Base-by-base conservation (phyloP, 163 green algal species). In the Coccomyxa subellipsoidea region DNA sequence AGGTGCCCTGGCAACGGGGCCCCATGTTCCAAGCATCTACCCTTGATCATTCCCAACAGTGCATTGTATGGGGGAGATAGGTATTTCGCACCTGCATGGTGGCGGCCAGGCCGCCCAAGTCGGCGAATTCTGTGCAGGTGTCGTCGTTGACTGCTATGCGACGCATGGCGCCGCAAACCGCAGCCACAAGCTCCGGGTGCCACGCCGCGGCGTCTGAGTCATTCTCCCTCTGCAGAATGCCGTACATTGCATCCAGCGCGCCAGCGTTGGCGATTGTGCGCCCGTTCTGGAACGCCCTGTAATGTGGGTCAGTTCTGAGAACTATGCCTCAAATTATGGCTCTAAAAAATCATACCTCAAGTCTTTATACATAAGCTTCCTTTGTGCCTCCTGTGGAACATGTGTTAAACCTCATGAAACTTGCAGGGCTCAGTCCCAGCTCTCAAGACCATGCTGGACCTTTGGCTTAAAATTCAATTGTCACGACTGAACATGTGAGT, bases 141-240 rank as follows among this genome's bases (percentile, higher is more conserved):
- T 97, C 93, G 40, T 98, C 94, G 53, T 97, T 98, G 27, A 89
- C 94, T 12, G 92, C 92, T 34, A 94, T 79, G 72, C 77, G 38
- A 69, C 87, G 84, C 37, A 93, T 69, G 25, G 89, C 85, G 7
- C 25, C 82, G n/a, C 72, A 82, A 72, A 92, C 78, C 59, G 89
- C 86, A 0, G 82, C 81, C 3, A 77, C 66, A 54, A 78, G 40
- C 39, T 54, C n/a, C 7, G 84, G 54, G 37, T 40, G 18, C 35
- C n/a, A 10, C 38, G 38, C 4, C 25, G 37, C 15, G 31, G n/a
- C 82, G 0, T 5, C 59, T 69, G 37, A 59, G 78, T 29, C 35
- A 34, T 59, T 59, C 38, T 80, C 81, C 31, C 84, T 54, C 35
- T 82, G 80, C 82, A 95, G 81, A 69, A 88, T 80, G 0, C 31